Evolutionary conservation across 305 asterid genomes (phyloP), one percentile per base, ranked within the genome.

Genomic region (Solanum hybrid): DNA sequence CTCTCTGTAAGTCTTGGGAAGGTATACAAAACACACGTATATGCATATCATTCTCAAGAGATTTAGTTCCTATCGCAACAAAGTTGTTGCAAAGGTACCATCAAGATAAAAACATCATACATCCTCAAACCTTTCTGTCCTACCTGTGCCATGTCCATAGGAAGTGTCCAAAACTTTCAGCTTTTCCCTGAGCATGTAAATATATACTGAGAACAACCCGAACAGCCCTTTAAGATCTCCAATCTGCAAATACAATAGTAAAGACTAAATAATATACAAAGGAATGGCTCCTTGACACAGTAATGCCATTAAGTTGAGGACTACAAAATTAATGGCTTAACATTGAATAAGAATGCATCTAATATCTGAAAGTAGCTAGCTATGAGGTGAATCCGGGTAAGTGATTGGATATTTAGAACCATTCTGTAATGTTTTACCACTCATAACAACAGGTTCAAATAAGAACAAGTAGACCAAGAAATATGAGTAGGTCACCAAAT

Each of bases 211-310:
- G 90, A 93, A 73, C 79, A 96, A 94, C 85, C 98, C 98, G 80
- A 93, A 94, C 75, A 96, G 56, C 51, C 98, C 98, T 92, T 96
- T 96, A 90, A 94, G 88, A 89, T 96, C 98, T 88, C 98, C 98
- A 91, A 96, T 85, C 98, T 96, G 96, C 94, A 91, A 80, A 90
- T 27, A 78, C 69, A 73, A 64, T 40, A 56, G 86, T 45, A 45
- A 81, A 2, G 87, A 81, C 27, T 15, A 81, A 15, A 42, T 42
- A 81, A 40, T 42, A 42, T 42, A 81, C 86, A 81, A 81, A 9
- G 17, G 19, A 42, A 42, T 81, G 35, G 37, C 38, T 27, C 10
- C 38, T 40, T 45, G 87, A 81, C 38, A 27, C 26, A 15, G 27
- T 81, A 81, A 42, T 42, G 32, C 26, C 71, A 42, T 27, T 36